phyloP scores from a whole-genome alignment of 371 early-diverging fungal genomes.

The Mortierella sp. region DNA sequence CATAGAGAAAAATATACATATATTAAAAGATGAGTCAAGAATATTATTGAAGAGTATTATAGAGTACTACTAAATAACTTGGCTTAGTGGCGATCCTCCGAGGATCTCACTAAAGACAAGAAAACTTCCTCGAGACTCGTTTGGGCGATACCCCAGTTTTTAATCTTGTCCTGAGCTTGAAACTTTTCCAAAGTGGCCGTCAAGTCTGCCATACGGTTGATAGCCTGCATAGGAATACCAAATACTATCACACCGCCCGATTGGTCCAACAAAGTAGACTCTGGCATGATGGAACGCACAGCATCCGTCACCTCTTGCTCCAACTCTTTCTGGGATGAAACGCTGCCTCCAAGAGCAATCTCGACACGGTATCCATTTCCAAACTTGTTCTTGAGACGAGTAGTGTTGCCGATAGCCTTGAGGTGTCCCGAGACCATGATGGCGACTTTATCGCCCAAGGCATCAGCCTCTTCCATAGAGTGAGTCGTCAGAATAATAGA shows the following conservation, averaged over 20 bases:
- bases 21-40: not conserved
- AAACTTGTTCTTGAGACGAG: slow-evolving; percentile 75
- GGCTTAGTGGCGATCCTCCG: slow-evolving; percentile 41
- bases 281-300: slow-evolving; percentile 55
- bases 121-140: slow-evolving; percentile 77
- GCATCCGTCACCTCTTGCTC: slow-evolving; percentile 37
- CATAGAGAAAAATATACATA: not conserved
- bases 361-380: slow-evolving; percentile 74
- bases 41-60: not conserved
- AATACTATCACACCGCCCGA: slow-evolving; percentile 74
- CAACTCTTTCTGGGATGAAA: slow-evolving; percentile 28
- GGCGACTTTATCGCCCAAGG: slow-evolving; percentile 71
- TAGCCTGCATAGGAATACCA: slow-evolving; percentile 61
- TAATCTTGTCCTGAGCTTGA: slow-evolving; percentile 57
- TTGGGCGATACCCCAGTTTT: slow-evolving; percentile 77
- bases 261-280: slow-evolving; percentile 67
- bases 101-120: slow-evolving; percentile 56
- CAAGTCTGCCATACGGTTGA: slow-evolving; percentile 61
- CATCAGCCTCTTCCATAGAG: slow-evolving; percentile 84
- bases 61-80: not conserved
- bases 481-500: slow-evolving; percentile 78
- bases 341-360: slow-evolving; percentile 33
- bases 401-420: slow-evolving; percentile 73
- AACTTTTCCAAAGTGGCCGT: slow-evolving; percentile 63
- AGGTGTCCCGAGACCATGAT: slow-evolving; percentile 77